Conservation (phyloP, 2,329 filamentous ascomycete species). For the Fusarium sp. region DNA sequence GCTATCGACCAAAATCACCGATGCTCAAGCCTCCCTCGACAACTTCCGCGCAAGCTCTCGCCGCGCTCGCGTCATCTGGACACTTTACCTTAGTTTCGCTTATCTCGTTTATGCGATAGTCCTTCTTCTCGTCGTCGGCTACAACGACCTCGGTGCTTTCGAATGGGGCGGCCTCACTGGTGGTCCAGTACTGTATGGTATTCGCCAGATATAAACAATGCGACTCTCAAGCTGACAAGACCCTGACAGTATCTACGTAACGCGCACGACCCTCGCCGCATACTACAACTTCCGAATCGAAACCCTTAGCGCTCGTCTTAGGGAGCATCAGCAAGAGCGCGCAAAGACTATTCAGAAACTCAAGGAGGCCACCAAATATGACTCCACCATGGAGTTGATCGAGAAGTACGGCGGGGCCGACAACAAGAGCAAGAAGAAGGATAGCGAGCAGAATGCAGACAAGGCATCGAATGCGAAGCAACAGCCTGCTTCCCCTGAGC, state of each 20-base stretch:
- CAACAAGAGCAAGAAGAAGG: slow-evolving; percentile 51
- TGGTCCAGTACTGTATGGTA: slow-evolving; percentile 77
- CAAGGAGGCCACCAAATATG: slow-evolving; percentile 94
- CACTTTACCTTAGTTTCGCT: slow-evolving; percentile 88
- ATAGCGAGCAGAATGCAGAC: slow-evolving; percentile 24
- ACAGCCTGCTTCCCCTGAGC: slow-evolving; percentile 3
- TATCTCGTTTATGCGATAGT: slow-evolving; percentile 90
- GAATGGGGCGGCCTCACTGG: slow-evolving; percentile 85
- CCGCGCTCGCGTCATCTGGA: slow-evolving; percentile 85
- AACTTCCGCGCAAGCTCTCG: slow-evolving; percentile 76
- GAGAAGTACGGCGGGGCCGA: slow-evolving; percentile 89
- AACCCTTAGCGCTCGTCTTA: slow-evolving; percentile 73
- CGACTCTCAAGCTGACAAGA: slow-evolving; percentile 24
- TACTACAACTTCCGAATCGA: slow-evolving; percentile 87
- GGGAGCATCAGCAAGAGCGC: slow-evolving; percentile 81
- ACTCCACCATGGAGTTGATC: slow-evolving; percentile 90
- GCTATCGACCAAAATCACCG: slow-evolving; percentile 84
- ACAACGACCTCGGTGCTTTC: slow-evolving; percentile 76
- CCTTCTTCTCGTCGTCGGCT: slow-evolving; percentile 84
- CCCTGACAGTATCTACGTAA: slow-evolving; percentile 77
- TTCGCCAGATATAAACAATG: neutral
- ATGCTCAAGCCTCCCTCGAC: slow-evolving; percentile 79
- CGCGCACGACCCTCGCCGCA: slow-evolving; percentile 72
- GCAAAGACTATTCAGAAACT: slow-evolving; percentile 91
- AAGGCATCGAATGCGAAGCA: slow-evolving; percentile 31